Evolutionary conservation across 2,329 filamentous ascomycete species (phyloP).

Genomic region (Laburnicola sp.): DNA sequence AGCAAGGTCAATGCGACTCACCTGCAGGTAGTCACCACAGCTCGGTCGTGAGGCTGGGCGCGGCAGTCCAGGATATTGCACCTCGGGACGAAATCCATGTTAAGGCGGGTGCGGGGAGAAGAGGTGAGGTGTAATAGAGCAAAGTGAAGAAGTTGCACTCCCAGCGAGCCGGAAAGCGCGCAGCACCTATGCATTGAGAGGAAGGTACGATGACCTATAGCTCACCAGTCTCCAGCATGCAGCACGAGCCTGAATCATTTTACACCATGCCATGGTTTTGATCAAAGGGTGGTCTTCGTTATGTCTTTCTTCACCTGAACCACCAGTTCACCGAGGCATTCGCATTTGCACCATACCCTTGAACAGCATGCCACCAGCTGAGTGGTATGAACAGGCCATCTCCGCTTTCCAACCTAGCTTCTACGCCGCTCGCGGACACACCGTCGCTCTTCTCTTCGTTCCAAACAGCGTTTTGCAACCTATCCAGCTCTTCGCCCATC

Average conservation of each 20-base stretch:
- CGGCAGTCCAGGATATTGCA: constrained; percentile 84
- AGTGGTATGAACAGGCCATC: constrained; percentile 78
- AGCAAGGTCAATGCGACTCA: constrained; percentile 41
- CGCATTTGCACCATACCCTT: constrained; percentile 61
- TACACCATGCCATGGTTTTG: too few relatives aligned
- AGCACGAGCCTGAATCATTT: too few relatives aligned
- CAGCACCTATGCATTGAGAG: not conserved
- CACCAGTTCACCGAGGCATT: constrained; percentile 76
- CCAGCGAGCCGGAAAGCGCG: not conserved
- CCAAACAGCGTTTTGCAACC: constrained; percentile 75
- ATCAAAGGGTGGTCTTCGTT: not conserved
- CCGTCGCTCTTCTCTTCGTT: constrained; percentile 25
- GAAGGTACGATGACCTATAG: not conserved
- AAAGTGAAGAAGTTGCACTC: not conserved
- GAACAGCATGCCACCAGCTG: constrained; percentile 87
- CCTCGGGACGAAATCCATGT: constrained; percentile 73
- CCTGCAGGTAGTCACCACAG: constrained; percentile 90
- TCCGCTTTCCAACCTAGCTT: constrained; percentile 60
- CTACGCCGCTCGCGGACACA: constrained; percentile 22
- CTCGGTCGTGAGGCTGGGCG: constrained; percentile 66
- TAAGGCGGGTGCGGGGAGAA: not conserved
- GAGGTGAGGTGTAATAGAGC: not conserved
- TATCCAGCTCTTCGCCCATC: constrained; percentile 70
- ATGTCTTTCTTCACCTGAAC: constrained; percentile 61
- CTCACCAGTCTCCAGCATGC: too few relatives aligned